A percentile compares a stretch with the other conserved stretches of the same genome.
phyloP scores from a whole-genome alignment of 2,329 filamentous ascomycete species.

The Periconia sp. region DNA sequence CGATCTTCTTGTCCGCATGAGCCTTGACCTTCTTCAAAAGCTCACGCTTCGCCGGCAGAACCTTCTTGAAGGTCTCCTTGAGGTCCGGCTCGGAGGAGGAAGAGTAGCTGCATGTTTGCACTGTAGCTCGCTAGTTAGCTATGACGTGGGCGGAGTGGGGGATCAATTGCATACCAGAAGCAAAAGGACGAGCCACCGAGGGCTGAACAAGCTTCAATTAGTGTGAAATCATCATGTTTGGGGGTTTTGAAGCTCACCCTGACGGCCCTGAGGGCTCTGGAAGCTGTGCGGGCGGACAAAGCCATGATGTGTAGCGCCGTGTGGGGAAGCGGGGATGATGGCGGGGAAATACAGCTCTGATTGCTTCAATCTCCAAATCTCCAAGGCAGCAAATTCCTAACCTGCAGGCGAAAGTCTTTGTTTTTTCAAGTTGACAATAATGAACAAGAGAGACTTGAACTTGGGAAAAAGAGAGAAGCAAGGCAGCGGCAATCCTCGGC shows the following conservation, averaged over 20 bases:
- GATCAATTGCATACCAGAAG: conserved; percentile 40
- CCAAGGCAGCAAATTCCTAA: not conserved
- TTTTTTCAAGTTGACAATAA: conserved; percentile 3
- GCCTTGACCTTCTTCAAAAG: conserved; percentile 92
- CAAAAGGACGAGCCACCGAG: conserved; percentile 33
- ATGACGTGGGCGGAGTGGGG: not conserved
- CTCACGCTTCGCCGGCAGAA: conserved; percentile 90
- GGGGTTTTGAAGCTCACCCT: conserved; percentile 55
- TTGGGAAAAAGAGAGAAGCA: conserved; percentile 5
- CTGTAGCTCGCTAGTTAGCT: conserved; percentile 25
- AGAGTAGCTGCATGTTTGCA: conserved; percentile 63
- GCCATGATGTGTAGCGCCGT: conserved; percentile 57
- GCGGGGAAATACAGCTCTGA: conserved; percentile 12
- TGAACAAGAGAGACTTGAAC: conserved; percentile 3
- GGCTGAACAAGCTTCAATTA: conserved; percentile 27
- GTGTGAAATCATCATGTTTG: not conserved
- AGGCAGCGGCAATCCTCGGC: conserved; percentile 36
- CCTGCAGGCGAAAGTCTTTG: conserved; percentile 2
- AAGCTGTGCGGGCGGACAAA: conserved; percentile 63
- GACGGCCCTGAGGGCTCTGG: conserved; percentile 64
- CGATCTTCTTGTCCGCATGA: conserved; percentile 77
- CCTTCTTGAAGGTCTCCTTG: conserved; percentile 79
- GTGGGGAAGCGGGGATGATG: conserved; percentile 10
- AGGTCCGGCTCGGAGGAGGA: conserved; percentile 81
- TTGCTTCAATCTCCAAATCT: conserved; percentile 14